Evolutionary conservation across 257 asterid genomes (phyloP), one percentile per base, ranked within the genome.

Genomic region (Misopates orontium): DNA sequence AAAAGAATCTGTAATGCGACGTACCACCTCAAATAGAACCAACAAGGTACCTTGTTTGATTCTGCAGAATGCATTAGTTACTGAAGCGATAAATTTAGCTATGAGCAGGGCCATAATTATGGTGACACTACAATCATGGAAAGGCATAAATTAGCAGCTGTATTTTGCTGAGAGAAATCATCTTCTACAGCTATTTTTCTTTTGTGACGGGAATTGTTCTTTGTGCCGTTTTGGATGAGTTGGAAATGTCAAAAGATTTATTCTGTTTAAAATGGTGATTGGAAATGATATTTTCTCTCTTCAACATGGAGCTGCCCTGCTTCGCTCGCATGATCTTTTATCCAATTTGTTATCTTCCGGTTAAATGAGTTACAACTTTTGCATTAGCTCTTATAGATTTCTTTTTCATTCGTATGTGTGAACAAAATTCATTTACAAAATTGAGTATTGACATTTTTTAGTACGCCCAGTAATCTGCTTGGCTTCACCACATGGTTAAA

Each of bases 1-100:
- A 66, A 84, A 72, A 79, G 85, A 86, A 82, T 87, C 99, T 69
- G 84, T 87, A 56, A 80, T 71, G 84, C 85, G 82, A 22, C 86
- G 97, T 42, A 77, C 96, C 73, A 44, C 77, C 44, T 80, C 71
- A 52, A 74, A 84, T 68, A 79, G 76, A 76, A 78, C 82, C 62
- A 83, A 76, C 65, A 78, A 83, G 95, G 96, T 87, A 10, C 36
- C 56, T 70, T 56, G 28, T 62, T 62, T 48, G 60, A 53, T 74
- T 54, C 45, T 66, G 71, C 11, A 47, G 9, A 4, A 18, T 67
- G 12, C 18, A n/a, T 58, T 36, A 52, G 36, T 17, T 51, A 31
- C 24, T 39, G 39, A 59, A 56, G 50, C 20, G 61, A 28, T 44
- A 67, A 49, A 28, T 64, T 8, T n/a, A 6, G 21, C 22, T 58